Evolutionary conservation across 768 basidiomycete species (phyloP).

Genomic region (Chiua virens): DNA sequence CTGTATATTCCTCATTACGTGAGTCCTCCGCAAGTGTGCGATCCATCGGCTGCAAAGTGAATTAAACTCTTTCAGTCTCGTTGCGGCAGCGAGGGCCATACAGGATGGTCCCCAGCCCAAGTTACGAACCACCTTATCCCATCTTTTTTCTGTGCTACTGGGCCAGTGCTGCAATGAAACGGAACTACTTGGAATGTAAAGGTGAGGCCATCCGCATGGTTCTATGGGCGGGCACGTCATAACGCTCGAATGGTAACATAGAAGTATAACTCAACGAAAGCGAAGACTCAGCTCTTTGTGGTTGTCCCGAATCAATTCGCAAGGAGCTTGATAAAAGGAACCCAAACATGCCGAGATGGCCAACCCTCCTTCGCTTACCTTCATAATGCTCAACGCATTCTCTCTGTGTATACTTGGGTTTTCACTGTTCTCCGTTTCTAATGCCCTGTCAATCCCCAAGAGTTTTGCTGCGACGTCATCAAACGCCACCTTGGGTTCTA

Average conservation of each 20-base stretch:
- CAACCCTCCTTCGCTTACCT: too few species aligned
- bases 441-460: not conserved
- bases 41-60: too few species aligned
- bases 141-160: too few species aligned
- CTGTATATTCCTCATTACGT: not conserved
- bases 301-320: not conserved
- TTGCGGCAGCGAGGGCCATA: too few species aligned
- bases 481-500: slow-evolving; percentile 17
- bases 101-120: too few species aligned
- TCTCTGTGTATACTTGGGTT: slow-evolving; percentile 5
- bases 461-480: not conserved
- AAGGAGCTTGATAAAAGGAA: slow-evolving; percentile 5
- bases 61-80: too few species aligned
- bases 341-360: too few species aligned
- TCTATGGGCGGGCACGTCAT: not conserved
- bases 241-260: not conserved
- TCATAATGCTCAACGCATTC: not conserved
- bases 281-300: not conserved
- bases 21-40: not conserved
- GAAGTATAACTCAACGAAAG: not conserved
- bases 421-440: slow-evolving; percentile 5
- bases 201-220: not conserved
- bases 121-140: too few species aligned
- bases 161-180: too few species aligned
- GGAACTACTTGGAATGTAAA: too few species aligned